A percentile compares a stretch with the other conserved stretches of the same genome.
Conservation (phyloP, 148 eudicot species). For the Simmondsia chinensis region DNA sequence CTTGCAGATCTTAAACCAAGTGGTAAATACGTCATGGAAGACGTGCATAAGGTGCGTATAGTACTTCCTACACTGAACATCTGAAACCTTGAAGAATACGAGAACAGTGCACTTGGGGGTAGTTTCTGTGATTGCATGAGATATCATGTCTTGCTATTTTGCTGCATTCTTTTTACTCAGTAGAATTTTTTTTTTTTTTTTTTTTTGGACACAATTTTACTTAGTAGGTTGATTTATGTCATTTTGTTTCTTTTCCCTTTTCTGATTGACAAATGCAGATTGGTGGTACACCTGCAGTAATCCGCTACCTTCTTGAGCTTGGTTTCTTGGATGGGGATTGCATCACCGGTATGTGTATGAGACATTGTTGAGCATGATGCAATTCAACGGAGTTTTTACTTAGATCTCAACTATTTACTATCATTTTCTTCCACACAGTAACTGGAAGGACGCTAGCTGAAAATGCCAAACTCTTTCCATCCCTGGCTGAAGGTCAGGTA, state of each 20-base stretch:
- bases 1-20: constrained; percentile 99
- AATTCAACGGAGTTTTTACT: too few relatives aligned
- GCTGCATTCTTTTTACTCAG: neutral
- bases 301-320: constrained; percentile 66
- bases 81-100: too few relatives aligned
- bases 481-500: constrained; percentile 95
- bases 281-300: constrained; percentile 96
- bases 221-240: neutral
- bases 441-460: constrained; percentile 94
- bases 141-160: too few relatives aligned
- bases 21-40: constrained; percentile 99
- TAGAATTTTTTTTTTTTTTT: neutral
- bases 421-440: constrained; percentile 26
- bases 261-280: constrained; percentile 29
- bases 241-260: neutral
- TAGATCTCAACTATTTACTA: too few relatives aligned
- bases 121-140: too few relatives aligned
- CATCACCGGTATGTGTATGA: constrained; percentile 55
- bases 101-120: too few relatives aligned
- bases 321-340: constrained; percentile 91
- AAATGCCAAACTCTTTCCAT: constrained; percentile 80
- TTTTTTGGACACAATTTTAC: neutral
- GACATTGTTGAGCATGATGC: constrained; percentile 2
- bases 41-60: constrained; percentile 74
- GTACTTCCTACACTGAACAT: too few relatives aligned